Base-by-base conservation (phyloP, 1,139 yeast species). In the Sugiyamaella neomexicana region DNA sequence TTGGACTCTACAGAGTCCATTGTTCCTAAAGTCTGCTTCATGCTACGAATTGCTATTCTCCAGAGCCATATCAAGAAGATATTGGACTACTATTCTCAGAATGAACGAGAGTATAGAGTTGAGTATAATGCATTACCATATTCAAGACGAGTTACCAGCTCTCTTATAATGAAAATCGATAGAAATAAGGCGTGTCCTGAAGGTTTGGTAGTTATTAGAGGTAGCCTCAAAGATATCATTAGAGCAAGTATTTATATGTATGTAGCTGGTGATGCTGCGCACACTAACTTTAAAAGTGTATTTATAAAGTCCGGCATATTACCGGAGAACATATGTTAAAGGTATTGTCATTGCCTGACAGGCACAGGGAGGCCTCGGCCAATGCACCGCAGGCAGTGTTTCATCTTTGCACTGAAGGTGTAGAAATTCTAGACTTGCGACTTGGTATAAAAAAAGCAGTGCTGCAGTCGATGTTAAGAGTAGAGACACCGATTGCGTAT, bases 171-270 rank as follows among this genome's bases (percentile, higher is more conserved):
- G 12, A 45, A 20, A 23, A 45, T 32, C 8, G 25, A 16, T 9
- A 36, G 25, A 3, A 36, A 34, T 27, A 17, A 20, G 31, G 49
- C 49, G 15, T 45, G 49, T 38, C 42, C 49, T 7, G 49, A 45
- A 36, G 49, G 49, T 45, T 25, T 45, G 15, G 41, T 23, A n/a
- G 36, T 45, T n/a, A 8, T 45, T 25, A 27, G 20, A 3, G 49
- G 49, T 13, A 15, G 25, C 36, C 2, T 7, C 8, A 15, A 36
- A 7, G 15, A 17, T 45, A 45, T 45, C 20, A 23, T 45, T 23
- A 20, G 34, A 3, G 49, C 37, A 45, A 45, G 49, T 45, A 15
- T 12, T 7, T 25, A 13, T 9, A 6, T 20, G 13, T 43, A 8
- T 20, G 17, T 17, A 10, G 23, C 27, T 10, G 15, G 27, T 16